Evolutionary conservation across 805 yeast genomes (phyloP), one percentile per base, ranked within the genome.

Genomic region (Lachancea mirantina): DNA sequence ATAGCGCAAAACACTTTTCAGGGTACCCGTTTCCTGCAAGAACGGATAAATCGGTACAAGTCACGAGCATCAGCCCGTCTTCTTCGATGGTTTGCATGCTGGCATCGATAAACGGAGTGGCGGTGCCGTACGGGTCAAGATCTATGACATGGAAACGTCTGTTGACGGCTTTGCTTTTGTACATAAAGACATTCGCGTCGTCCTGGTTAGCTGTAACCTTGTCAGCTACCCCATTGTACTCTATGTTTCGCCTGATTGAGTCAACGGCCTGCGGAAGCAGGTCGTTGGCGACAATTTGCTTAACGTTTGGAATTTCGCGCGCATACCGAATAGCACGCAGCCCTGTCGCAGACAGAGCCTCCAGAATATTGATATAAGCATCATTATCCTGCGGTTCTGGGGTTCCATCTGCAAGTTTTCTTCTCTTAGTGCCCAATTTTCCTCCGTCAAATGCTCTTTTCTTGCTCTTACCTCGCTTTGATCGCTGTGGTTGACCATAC

Each of bases 101-200:
- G 19, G 92, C 76, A 55, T 92, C 98, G 18, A 92, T 68, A 54
- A 92, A 92, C 6, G 98, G 98, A 0, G 96, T 75, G 0, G 96
- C 98, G 0, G 96, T 81, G 19, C 99, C 99, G 53, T 92, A 92
- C 0, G 99, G 99, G 58, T 92, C 99, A 32, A 92, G 68, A 59
- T 92, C 99, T 37, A 92, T 75, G 3, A 84, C 83, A 52, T 92
- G 95, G 60, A 80, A 87, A 32, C 65, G 64, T 16, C 62, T 67
- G 11, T 50, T 59, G 30, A 61, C 52, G 43, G 50, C 48, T 60
- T 59, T 41, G 49, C 61, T 54, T 38, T 61, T 50, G 32, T 78
- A 65, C 95, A 92, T 84, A 50, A 71, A 75, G 24, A 73, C 74
- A 43, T 82, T 85, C n/a, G 98, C 98, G 61, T 92, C 97, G 19